Evolutionary conservation across 78 protist genomes (phyloP).

Genomic region (Cavenderia fasciculata): DNA sequence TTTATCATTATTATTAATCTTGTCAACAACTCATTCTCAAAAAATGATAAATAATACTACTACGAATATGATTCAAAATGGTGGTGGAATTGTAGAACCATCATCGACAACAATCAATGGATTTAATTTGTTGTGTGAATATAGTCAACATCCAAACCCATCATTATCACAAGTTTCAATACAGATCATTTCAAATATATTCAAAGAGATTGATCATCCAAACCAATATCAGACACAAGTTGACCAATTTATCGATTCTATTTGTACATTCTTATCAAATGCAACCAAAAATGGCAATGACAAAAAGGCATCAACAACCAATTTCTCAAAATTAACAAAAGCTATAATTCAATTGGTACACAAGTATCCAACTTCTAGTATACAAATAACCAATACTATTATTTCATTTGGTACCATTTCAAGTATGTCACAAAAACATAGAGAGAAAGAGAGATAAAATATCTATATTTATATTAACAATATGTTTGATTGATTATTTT

Average conservation of each 20-base stretch:
- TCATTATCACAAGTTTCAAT: constrained; percentile 41
- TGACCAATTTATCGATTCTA: too few relatives aligned
- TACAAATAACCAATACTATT: constrained; percentile 20
- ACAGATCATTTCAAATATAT: constrained; percentile 5
- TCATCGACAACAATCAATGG: not conserved
- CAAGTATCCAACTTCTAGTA: not conserved
- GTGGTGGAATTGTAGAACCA: too few relatives aligned
- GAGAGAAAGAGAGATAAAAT: not conserved
- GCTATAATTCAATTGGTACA: constrained; percentile 34
- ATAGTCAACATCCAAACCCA: not conserved
- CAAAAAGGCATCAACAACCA: too few relatives aligned
- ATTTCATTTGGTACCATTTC: too few relatives aligned
- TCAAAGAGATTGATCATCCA: constrained; percentile 13
- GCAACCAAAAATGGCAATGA: too few relatives aligned
- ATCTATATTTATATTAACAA: too few relatives aligned
- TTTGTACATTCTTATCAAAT: too few relatives aligned
- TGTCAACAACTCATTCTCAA: constrained; percentile 12
- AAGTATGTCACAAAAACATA: too few relatives aligned
- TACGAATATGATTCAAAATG: not conserved
- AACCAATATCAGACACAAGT: too few relatives aligned
- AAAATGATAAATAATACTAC: not conserved
- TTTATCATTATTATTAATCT: not conserved
- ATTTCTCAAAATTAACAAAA: too few relatives aligned
- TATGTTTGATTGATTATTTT: too few relatives aligned
- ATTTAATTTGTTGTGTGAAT: not conserved